A percentile compares a stretch with the other conserved stretches of the same genome.
Evolutionary conservation across 192 early-diverging fungal species (phyloP).

Genomic region (Coemansia sp.): DNA sequence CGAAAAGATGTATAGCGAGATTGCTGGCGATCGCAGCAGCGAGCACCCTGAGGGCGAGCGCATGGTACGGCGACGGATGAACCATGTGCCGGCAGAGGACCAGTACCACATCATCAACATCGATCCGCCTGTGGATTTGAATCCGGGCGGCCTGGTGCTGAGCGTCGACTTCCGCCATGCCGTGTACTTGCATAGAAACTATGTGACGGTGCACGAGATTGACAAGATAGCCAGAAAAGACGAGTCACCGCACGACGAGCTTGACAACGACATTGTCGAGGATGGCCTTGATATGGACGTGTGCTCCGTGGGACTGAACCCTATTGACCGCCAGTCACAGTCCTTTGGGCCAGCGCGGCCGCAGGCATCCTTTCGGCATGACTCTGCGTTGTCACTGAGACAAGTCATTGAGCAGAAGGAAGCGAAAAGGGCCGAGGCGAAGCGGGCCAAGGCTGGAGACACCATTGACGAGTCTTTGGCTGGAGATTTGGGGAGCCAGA

Average conservation of each 20-base stretch:
- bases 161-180: slow-evolving; percentile 41
- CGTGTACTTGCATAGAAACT: slow-evolving; percentile 19
- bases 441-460: neutral
- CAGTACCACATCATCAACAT: slow-evolving; percentile 54
- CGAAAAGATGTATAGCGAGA: slow-evolving; percentile 44
- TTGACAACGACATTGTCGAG: neutral
- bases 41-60: slow-evolving; percentile 23
- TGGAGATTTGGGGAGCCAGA: too few species aligned
- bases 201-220: slow-evolving; percentile 31
- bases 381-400: neutral
- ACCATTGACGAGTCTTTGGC: neutral
- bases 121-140: slow-evolving; percentile 30
- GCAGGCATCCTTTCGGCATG: neutral
- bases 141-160: slow-evolving; percentile 28
- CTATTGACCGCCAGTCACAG: slow-evolving; percentile 19
- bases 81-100: slow-evolving; percentile 32
- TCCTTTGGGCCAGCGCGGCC: neutral
- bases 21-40: slow-evolving; percentile 26
- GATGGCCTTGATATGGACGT: neutral
- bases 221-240: neutral
- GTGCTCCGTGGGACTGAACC: slow-evolving; percentile 34
- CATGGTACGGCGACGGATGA: slow-evolving; percentile 16
- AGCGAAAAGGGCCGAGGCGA: neutral
- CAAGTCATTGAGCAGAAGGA: neutral
- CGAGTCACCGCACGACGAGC: neutral